Percentiles rank a stretch among this genome's conserved stretches.
These are phyloP conservation scores for Lagerstroemia speciosa DNA, from an alignment of 345 rosid genomes.

Conservation along the genomic window DNA sequence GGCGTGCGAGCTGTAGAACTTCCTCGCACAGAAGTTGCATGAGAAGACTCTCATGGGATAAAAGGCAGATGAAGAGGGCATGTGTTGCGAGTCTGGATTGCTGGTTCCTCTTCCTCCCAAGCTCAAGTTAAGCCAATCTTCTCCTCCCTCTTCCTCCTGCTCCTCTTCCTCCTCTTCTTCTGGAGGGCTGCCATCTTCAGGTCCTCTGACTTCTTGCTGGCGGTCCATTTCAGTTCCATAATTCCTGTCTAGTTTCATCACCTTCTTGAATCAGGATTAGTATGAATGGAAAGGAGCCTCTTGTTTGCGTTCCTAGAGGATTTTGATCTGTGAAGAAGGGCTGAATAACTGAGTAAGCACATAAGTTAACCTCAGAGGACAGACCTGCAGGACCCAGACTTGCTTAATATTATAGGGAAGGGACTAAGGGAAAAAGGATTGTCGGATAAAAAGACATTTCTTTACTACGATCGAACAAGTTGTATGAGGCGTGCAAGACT, in stretches of 20 bases:
- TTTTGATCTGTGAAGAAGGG: background rate
- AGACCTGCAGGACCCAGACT: background rate
- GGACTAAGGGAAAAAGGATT: background rate
- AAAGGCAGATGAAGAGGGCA: constrained; percentile 5
- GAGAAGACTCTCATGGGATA: constrained; percentile 37
- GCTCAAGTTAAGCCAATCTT: background rate
- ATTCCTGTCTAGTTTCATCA: background rate
- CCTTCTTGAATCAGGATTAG: background rate
- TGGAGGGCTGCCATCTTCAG: background rate
- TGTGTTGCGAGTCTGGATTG: background rate
- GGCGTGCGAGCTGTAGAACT: constrained; percentile 88
- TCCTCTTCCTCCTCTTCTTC: background rate
- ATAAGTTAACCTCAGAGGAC: background rate
- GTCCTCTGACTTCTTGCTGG: background rate
- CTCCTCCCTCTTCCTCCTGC: background rate
- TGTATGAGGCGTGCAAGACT: background rate
- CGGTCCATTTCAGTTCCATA: background rate
- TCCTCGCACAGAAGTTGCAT: constrained; percentile 67
- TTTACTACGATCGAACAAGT: background rate
- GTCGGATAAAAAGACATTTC: background rate
- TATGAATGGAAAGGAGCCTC: background rate
- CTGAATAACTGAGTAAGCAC: background rate
- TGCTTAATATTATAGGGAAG: background rate
- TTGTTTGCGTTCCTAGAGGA: background rate
- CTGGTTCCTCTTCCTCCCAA: background rate